Evolutionary conservation across 768 basidiomycete species (phyloP).

Genomic region (Naganishia kalamii): DNA sequence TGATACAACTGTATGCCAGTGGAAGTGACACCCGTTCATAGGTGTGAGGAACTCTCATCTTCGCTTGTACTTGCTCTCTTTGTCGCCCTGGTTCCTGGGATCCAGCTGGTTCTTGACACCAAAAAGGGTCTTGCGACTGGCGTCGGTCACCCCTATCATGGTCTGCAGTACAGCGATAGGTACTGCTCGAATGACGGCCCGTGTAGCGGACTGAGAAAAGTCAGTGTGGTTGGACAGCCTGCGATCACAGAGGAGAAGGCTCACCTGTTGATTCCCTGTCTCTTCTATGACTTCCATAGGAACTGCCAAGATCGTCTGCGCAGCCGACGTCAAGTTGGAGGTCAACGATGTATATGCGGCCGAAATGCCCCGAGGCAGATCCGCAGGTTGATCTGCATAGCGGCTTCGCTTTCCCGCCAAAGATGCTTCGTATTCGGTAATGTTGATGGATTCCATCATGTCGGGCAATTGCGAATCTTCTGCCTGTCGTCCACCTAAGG

Average conservation of each 20-base stretch:
- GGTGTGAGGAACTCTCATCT: neutral
- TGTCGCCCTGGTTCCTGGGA: constrained; percentile 48
- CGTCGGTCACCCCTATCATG: constrained; percentile 96
- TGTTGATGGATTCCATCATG: constrained; percentile 29
- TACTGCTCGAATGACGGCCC: constrained; percentile 90
- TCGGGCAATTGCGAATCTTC: constrained; percentile 4
- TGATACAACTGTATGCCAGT: neutral
- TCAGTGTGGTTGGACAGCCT: neutral
- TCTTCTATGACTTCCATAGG: constrained; percentile 99
- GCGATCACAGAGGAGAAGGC: neutral
- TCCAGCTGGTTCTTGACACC: constrained; percentile 90
- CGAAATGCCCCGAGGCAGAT: constrained; percentile 78
- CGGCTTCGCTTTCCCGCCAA: constrained; percentile 52
- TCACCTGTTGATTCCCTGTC: constrained; percentile 69
- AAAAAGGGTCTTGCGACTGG: constrained; percentile 87
- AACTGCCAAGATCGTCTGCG: constrained; percentile 95
- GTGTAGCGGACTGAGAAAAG: constrained; percentile 70
- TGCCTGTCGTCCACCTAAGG: constrained; percentile 59
- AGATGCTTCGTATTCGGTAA: neutral
- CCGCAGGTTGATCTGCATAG: constrained; percentile 83
- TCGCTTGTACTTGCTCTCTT: constrained; percentile 11
- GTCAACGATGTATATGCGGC: constrained; percentile 84
- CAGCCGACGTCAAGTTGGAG: constrained; percentile 82
- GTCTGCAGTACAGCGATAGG: constrained; percentile 95
- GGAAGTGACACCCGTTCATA: too few species aligned